Evolutionary conservation across 2,329 filamentous ascomycete genomes (phyloP).

Genomic region (Hyphodiscus sp.): DNA sequence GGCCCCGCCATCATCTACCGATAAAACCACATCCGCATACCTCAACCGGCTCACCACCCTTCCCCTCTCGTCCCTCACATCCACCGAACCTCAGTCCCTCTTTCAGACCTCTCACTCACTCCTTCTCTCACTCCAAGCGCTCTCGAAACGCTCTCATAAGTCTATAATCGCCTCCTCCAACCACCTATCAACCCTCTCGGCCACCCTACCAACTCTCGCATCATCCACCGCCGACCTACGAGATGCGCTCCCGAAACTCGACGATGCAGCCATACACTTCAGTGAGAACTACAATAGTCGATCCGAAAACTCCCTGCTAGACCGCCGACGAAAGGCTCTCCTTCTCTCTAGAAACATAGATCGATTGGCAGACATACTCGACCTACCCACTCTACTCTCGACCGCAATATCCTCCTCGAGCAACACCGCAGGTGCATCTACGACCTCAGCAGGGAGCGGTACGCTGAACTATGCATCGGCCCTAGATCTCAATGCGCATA

Average conservation of each 20-base stretch:
- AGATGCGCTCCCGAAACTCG: conserved; percentile 69
- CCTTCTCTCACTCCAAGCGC: conserved; percentile 74
- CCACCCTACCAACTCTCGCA: conserved; percentile 65
- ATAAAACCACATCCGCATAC: conserved; percentile 59
- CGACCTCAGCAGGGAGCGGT: conserved; percentile 31
- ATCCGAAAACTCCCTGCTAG: conserved; percentile 60
- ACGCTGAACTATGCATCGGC: conserved; percentile 79
- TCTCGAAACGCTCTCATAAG: conserved; percentile 86
- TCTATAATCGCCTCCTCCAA: conserved; percentile 74
- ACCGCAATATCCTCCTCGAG: conserved; percentile 59
- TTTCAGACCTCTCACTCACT: conserved; percentile 74
- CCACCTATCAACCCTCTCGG: conserved; percentile 65
- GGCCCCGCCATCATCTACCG: conserved; percentile 34
- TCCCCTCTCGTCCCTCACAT: conserved; percentile 63
- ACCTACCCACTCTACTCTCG: conserved; percentile 78
- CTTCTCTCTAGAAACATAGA: conserved; percentile 82
- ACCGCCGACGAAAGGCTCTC: conserved; percentile 70
- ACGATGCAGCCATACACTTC: conserved; percentile 72
- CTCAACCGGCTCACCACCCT: conserved; percentile 72
- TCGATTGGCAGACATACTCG: conserved; percentile 81
- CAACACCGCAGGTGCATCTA: conserved; percentile 35
- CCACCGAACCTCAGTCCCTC: conserved; percentile 73
- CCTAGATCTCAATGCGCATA: conserved; percentile 88
- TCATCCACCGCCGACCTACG: conserved; percentile 61
- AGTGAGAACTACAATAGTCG: conserved; percentile 75